Evolutionary conservation across 345 rosid species (phyloP).

Genomic region (Citrus maxima): DNA sequence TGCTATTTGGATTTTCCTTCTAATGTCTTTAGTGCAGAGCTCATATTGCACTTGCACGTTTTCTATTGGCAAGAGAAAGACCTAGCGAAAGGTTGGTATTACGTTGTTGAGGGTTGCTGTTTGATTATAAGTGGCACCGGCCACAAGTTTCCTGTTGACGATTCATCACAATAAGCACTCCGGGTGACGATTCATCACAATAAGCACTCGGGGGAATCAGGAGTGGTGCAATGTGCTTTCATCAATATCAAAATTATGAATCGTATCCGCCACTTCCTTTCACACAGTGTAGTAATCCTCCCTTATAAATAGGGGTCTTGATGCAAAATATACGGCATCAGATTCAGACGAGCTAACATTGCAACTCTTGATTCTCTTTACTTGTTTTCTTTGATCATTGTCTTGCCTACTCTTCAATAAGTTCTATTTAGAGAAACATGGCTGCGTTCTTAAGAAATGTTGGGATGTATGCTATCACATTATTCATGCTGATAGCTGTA

Average conservation of each 20-base stretch:
- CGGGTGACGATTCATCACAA: not conserved
- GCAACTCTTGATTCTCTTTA: not conserved
- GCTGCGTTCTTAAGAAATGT: not conserved
- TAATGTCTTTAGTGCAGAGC: not conserved
- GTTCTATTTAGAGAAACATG: not conserved
- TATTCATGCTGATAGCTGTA: not conserved
- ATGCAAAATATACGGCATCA: not conserved
- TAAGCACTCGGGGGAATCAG: not conserved
- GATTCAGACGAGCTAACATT: not conserved
- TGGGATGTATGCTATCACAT: not conserved
- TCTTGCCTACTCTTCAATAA: not conserved
- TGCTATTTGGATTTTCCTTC: not conserved
- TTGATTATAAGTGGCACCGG: not conserved
- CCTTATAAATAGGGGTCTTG: not conserved
- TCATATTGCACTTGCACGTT: constrained; percentile 14
- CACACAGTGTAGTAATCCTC: not conserved
- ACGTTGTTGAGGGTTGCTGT: not conserved
- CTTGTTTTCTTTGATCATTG: not conserved
- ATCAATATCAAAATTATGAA: not conserved
- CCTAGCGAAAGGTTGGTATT: not conserved
- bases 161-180: not conserved
- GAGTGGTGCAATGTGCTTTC: not conserved
- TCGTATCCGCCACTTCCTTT: not conserved
- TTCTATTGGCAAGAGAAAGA: not conserved
- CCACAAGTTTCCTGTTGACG: not conserved